phyloP scores from a whole-genome alignment of 2,329 filamentous ascomycete genomes.

The Huntiella abstrusa region DNA sequence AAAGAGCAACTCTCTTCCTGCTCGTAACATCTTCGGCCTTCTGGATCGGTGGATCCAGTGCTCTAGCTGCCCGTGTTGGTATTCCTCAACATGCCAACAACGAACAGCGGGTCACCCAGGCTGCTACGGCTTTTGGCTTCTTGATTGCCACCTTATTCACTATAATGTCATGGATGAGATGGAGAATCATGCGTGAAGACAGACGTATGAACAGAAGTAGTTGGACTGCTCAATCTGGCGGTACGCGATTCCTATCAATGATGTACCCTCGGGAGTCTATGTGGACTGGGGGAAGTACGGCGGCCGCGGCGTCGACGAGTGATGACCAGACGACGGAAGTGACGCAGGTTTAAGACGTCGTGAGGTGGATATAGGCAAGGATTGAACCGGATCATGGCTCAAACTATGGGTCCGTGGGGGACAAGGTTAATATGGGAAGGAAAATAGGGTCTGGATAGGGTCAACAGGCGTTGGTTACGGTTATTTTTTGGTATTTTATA shows the following conservation, averaged over 20 bases:
- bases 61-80: slow-evolving; percentile 47
- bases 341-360: no score
- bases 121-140: slow-evolving; percentile 46
- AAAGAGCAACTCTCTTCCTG: slow-evolving; percentile 43
- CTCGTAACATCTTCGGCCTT: slow-evolving; percentile 63
- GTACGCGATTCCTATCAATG: no score
- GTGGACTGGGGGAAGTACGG: no score
- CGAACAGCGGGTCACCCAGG: slow-evolving; percentile 35
- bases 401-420: no score
- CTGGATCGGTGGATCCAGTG: slow-evolving; percentile 78
- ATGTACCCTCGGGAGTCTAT: no score
- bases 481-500: background rate
- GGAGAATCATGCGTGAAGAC: slow-evolving; percentile 3
- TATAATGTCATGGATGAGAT: slow-evolving; percentile 7
- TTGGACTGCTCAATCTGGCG: no score
- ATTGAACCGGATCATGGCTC: no score
- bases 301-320: no score
- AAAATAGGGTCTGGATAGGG: background rate
- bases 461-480: background rate
- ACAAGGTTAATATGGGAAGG: background rate
- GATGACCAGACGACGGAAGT: no score
- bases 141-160: slow-evolving; percentile 30
- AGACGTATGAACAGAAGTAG: background rate
- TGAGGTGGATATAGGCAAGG: no score
- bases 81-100: slow-evolving; percentile 33